Evolutionary conservation across 371 early-diverging fungal genomes (phyloP), one percentile per base, ranked within the genome.

Genomic region (Mortierella sp.): DNA sequence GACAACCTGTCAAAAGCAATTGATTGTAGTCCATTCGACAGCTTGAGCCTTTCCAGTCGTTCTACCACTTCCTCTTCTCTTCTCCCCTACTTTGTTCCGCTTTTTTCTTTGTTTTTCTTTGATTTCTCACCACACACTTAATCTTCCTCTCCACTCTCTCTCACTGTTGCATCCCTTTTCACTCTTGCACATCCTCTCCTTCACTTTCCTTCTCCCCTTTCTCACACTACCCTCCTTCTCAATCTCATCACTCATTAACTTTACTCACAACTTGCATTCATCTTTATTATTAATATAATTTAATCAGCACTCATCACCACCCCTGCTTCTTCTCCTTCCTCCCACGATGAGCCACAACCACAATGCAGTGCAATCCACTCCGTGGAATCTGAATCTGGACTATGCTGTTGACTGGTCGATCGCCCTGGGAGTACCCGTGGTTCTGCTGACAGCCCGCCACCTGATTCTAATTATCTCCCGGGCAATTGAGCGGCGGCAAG

Each of bases 371-470:
- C 28, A 54, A 4, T 70, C 84, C 21, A 81, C 81, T 13, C 84
- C 84, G n/a, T 84, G 84, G 84, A 84, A 84, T 72, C 10, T 68
- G 21, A 81, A 84, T 73, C 76, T 84, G 45, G 38, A 72, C 34
- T 84, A 81, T 54, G 84, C 84, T 4, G 38, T 81, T 38, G 79
- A 73, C 76, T 84, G 84, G 84, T 75, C 76, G 65, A 79, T 84
- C 24, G 79, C 72, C 7, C 44, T 84, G 16, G 73, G 71, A 9
- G 57, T 71, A 10, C 84, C 84, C 47, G 44, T 84, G 34, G 70
- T 81, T n/a, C 44, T 78, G 10, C n/a, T 84, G 31, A 74, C 79
- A 57, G 79, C 28, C 24, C 75, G 84, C 10, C 73, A 81, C 57
- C 16, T 78, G 9, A 60, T 54, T 3, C 6, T 45, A 8, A 26